Percentiles rank a stretch among this genome's conserved stretches.
phyloP scores from a whole-genome alignment of 257 asterid genomes.

The Nicotiana obtusifolia region DNA sequence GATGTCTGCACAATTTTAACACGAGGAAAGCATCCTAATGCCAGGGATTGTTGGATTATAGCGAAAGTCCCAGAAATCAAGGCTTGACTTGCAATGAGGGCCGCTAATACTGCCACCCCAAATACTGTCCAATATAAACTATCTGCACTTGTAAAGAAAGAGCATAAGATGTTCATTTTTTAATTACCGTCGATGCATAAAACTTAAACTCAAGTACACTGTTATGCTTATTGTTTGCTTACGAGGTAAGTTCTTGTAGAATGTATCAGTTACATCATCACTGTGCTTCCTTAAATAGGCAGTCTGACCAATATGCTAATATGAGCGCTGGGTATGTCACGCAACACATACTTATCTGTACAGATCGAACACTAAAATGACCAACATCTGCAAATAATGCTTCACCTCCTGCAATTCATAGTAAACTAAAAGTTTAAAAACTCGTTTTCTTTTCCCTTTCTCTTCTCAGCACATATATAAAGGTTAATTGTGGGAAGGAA shows the following conservation, averaged over 20 bases:
- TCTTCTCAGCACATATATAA: not conserved
- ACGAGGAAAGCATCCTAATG: conserved; percentile 57
- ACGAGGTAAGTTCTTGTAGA: conserved; percentile 56
- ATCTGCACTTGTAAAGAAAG: conserved; percentile 18
- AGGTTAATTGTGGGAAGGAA: not conserved
- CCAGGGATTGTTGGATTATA: conserved; percentile 50
- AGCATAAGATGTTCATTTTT: not conserved
- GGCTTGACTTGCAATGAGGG: conserved; percentile 60
- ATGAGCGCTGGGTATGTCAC: conserved; percentile 42
- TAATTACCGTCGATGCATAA: not conserved
- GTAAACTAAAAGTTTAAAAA: not conserved
- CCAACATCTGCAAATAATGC: conserved; percentile 72
- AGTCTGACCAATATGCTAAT: conserved; percentile 53
- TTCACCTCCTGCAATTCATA: conserved; percentile 41
- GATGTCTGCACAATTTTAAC: conserved; percentile 52
- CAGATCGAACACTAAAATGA: conserved; percentile 50
- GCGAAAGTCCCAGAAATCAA: conserved; percentile 56
- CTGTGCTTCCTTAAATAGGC: conserved; percentile 40
- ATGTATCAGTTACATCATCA: conserved; percentile 21
- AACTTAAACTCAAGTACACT: not conserved
- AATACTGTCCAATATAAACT: conserved; percentile 60
- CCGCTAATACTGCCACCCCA: conserved; percentile 40
- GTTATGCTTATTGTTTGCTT: not conserved
- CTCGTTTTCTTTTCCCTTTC: too few relatives aligned
- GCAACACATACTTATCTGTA: conserved; percentile 49